Percentiles rank a stretch among this genome's conserved stretches.
These are phyloP conservation scores for Achaetomiella virescens DNA, from an alignment of 495 filamentous ascomycete genomes.

Conservation along the genomic window DNA sequence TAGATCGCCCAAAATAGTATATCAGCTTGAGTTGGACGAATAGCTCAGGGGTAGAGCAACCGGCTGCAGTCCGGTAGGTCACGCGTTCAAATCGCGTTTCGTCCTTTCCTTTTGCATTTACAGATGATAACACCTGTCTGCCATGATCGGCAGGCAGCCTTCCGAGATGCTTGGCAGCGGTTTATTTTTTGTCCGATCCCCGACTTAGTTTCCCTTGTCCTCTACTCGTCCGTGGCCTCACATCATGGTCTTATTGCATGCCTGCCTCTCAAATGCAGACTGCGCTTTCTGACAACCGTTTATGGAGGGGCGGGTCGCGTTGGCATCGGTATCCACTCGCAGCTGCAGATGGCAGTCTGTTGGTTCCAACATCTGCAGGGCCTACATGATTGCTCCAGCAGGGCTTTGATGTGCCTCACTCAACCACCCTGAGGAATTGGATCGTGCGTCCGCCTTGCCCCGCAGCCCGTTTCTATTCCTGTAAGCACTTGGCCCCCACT, in stretches of 20 bases:
- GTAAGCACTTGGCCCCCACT: neutral
- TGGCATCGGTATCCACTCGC: no score
- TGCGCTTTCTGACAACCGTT: no score
- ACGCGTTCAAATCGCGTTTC: constrained; percentile 25
- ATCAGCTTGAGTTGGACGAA: constrained; percentile 8
- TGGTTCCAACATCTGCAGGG: constrained; percentile 1
- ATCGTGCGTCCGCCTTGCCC: neutral
- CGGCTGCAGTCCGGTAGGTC: constrained; percentile 26
- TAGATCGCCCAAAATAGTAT: no score
- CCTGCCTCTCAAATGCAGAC: no score
- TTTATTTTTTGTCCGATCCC: no score
- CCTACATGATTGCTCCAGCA: neutral
- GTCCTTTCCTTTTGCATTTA: constrained; percentile 13
- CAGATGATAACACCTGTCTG: no score
- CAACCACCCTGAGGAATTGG: neutral
- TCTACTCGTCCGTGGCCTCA: no score
- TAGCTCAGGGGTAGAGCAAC: constrained; percentile 26
- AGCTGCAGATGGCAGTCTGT: neutral
- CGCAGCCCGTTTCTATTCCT: neutral
- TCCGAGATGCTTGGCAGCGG: no score
- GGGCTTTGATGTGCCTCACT: neutral
- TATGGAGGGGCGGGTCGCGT: no score
- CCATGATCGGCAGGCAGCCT: no score
- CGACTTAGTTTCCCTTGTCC: no score
- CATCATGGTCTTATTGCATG: no score